Conservation (phyloP, 2,329 filamentous ascomycete genomes). For the Mycocentrospora acerina region DNA sequence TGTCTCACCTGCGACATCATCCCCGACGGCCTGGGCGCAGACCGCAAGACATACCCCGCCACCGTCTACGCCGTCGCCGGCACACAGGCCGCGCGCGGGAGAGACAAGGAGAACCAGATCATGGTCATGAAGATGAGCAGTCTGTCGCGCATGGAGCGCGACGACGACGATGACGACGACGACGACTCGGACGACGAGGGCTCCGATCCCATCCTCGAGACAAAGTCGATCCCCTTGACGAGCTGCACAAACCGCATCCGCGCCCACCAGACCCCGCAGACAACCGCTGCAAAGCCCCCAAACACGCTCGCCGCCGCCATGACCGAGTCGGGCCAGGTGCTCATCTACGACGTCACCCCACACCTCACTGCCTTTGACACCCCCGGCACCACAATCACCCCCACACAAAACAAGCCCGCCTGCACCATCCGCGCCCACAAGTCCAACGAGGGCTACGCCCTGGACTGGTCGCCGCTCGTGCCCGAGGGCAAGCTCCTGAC, state of each 20-base stretch:
- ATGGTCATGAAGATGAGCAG: conserved; percentile 97
- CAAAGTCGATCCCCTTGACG: conserved; percentile 79
- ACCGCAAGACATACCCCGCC: conserved; percentile 88
- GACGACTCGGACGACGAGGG: conserved; percentile 67
- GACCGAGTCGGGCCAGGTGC: conserved; percentile 84
- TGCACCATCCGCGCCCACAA: conserved; percentile 89
- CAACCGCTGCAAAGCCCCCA: conserved; percentile 69
- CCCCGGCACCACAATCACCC: conserved; percentile 76
- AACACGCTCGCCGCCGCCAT: conserved; percentile 87
- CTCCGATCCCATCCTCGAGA: conserved; percentile 89
- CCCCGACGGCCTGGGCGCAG: conserved; percentile 80
- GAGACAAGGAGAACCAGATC: conserved; percentile 84
- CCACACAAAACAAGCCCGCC: conserved; percentile 84
- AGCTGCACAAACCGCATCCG: conserved; percentile 95
- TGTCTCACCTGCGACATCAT: conserved; percentile 95
- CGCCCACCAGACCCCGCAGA: conserved; percentile 73
- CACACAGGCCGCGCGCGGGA: conserved; percentile 79
- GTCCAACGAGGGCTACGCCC: conserved; percentile 80
- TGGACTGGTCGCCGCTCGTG: conserved; percentile 91
- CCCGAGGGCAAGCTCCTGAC: conserved; percentile 84
- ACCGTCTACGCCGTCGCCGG: conserved; percentile 94
- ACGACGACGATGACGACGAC: conserved; percentile 69
- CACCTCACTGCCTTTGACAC: conserved; percentile 88
- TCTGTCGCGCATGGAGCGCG: conserved; percentile 80
- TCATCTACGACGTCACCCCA: conserved; percentile 92